Evolutionary conservation across 2,329 filamentous ascomycete species (phyloP).

Genomic region (Penicillium palitans): DNA sequence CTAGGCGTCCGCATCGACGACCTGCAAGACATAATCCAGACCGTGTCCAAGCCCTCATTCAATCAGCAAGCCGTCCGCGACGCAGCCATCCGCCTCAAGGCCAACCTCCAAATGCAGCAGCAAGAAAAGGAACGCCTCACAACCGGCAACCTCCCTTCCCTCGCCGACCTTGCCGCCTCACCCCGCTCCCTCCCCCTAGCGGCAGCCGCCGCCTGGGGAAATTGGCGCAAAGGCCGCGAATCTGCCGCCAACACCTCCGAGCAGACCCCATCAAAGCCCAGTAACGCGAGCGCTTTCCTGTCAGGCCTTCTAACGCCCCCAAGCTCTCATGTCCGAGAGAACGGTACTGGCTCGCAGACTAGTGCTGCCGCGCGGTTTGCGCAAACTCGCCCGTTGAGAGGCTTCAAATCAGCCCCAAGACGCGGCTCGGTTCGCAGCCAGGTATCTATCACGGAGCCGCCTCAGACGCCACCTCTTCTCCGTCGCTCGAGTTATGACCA

Average conservation of each 20-base stretch:
- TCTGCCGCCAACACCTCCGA: slow-evolving; percentile 45
- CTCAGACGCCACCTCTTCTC: slow-evolving; percentile 57
- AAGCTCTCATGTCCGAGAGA: slow-evolving; percentile 68
- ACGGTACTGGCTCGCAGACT: slow-evolving; percentile 47
- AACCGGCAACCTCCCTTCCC: slow-evolving; percentile 70
- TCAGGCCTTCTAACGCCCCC: slow-evolving; percentile 89
- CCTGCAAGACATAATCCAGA: slow-evolving; percentile 83
- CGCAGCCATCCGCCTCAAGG: slow-evolving; percentile 86
- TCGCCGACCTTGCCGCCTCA: slow-evolving; percentile 73
- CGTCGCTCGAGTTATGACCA: slow-evolving; percentile 59
- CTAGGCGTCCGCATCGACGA: slow-evolving; percentile 88
- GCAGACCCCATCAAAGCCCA: slow-evolving; percentile 63
- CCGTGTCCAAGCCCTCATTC: slow-evolving; percentile 71
- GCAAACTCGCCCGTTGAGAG: slow-evolving; percentile 38
- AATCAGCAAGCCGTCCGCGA: slow-evolving; percentile 80
- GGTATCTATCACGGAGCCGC: slow-evolving; percentile 35
- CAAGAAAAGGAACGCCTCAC: slow-evolving; percentile 87
- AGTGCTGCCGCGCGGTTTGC: slow-evolving; percentile 35
- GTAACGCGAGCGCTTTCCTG: slow-evolving; percentile 61
- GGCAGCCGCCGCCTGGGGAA: slow-evolving; percentile 95
- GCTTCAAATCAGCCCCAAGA: slow-evolving; percentile 31
- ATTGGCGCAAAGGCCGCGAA: slow-evolving; percentile 75
- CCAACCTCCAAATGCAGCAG: slow-evolving; percentile 97
- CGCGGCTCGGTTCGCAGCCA: slow-evolving; percentile 35
- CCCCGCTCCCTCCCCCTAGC: slow-evolving; percentile 77